Base-by-base conservation (phyloP, 495 filamentous ascomycete genomes). In the Aspergillus funiculosus region DNA sequence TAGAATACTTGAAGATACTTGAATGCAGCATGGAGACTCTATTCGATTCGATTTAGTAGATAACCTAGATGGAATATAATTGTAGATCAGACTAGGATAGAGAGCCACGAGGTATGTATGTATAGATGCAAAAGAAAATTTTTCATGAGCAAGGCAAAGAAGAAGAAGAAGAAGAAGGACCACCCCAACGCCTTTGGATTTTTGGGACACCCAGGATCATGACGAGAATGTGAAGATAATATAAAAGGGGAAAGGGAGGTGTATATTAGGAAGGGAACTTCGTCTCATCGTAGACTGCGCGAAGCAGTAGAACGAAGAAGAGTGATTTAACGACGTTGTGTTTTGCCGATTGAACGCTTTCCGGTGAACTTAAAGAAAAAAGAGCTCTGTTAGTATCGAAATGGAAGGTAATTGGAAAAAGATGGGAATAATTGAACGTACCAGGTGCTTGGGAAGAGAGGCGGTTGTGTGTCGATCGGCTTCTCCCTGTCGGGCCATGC, bases 401-500 rank as follows among this genome's bases (percentile, higher is more conserved):
- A 13, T 22, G 5, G 10, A 37, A 14, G 2, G 0, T 7, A 9
- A 19, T 9, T 3, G n/a, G 20, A 21, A 53, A 11, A 29, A 31
- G n/a, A 5, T 21, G 31, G 25, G 22, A 1, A 8, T n/a, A 46
- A 48, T 0, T 17, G 35, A 48, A 76, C 81, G 57, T 77, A 95
- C 88, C 79, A 98, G 76, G 72, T 96, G 90, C 73, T 94, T 98
- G 39, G 86, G 81, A 61, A 94, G 68, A 31, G 83, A 74, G 6
- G 83, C 82, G 43, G 82, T 82, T 39, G 82, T 83, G 70, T 97
- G 94, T 61, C 92, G 77, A 79, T 98, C 92, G 27, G 89, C 89
- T 73, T 98, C 92, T 69, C 92, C 92, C 74, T 86, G 82, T 61
- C 90, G 81, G 31, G 92, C 92, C 86, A 94, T 91, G 49, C 91